Evolutionary conservation across 1,139 yeast species (phyloP).

Genomic region (Kodamaea ohmeri): DNA sequence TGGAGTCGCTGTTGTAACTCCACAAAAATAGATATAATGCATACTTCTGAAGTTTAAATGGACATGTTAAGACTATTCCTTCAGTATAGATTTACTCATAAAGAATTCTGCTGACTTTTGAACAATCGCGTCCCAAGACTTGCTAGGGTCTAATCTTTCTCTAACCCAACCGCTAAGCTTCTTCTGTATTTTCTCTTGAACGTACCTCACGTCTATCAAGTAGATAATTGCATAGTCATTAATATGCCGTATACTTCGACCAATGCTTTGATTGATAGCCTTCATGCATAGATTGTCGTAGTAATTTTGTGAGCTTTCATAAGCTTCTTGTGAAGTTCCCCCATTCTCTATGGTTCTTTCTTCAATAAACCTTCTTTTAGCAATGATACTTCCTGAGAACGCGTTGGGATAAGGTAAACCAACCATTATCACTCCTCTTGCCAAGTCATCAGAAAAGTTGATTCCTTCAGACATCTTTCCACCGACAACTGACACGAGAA

Average conservation of each 20-base stretch:
- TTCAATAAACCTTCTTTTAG: constrained; percentile 68
- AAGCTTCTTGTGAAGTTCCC: constrained; percentile 40
- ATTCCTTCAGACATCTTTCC: constrained; percentile 95
- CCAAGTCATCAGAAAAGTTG: constrained; percentile 81
- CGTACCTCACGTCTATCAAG: constrained; percentile 67
- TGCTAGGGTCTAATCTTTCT: constrained; percentile 28
- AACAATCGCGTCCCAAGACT: constrained; percentile 15
- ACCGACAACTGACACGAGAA: constrained; percentile 83
- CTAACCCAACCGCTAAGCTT: constrained; percentile 82
- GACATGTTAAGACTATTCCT: neutral
- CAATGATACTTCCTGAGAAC: constrained; percentile 76
- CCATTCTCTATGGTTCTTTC: constrained; percentile 38
- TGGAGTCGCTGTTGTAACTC: constrained; percentile 52
- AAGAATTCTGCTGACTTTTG: constrained; percentile 28
- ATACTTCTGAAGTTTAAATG: neutral
- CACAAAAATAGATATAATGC: neutral
- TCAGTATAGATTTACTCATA: neutral
- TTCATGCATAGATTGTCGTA: constrained; percentile 90
- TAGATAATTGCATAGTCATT: constrained; percentile 77
- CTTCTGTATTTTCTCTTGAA: constrained; percentile 42
- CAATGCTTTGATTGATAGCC: constrained; percentile 89
- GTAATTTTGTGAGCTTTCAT: constrained; percentile 51
- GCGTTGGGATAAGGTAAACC: constrained; percentile 92
- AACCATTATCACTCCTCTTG: constrained; percentile 82
- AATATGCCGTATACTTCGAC: constrained; percentile 84